Evolutionary conservation across 2,329 filamentous ascomycete genomes (phyloP).

Genomic region (Phialophora tarda): DNA sequence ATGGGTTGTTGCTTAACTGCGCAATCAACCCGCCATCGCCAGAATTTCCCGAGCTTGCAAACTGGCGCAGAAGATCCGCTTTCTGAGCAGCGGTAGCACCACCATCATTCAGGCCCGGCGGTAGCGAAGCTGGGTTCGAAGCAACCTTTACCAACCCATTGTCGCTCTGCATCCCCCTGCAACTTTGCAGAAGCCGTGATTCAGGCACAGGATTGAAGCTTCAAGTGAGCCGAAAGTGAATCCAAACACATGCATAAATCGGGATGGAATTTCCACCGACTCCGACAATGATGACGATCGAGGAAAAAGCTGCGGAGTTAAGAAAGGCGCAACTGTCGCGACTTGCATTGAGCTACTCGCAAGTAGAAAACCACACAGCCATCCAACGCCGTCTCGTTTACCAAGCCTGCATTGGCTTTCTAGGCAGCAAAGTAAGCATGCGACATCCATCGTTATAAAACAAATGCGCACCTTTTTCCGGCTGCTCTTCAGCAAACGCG

Average conservation of each 20-base stretch:
- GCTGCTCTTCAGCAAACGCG: slow-evolving; percentile 30
- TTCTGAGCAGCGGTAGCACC: slow-evolving; percentile 20
- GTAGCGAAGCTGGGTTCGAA: slow-evolving; percentile 19
- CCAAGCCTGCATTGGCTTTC: not conserved
- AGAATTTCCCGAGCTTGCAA: slow-evolving; percentile 30
- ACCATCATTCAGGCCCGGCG: slow-evolving; percentile 18
- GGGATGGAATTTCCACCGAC: slow-evolving; percentile 1
- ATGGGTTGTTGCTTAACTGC: slow-evolving; percentile 55
- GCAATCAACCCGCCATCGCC: slow-evolving; percentile 51
- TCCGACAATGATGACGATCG: slow-evolving; percentile 6
- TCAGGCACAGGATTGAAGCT: slow-evolving; percentile 2
- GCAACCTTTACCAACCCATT: slow-evolving; percentile 32
- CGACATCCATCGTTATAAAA: slow-evolving; percentile 11
- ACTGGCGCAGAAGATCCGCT: slow-evolving; percentile 35
- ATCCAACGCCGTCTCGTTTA: not conserved
- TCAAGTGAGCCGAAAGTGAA: not conserved
- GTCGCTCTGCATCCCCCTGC: slow-evolving; percentile 34
- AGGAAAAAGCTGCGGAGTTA: not conserved
- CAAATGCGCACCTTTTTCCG: slow-evolving; percentile 37
- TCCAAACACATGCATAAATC: not conserved
- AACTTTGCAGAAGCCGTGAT: not conserved
- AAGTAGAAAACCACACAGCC: not conserved
- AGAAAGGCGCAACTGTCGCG: not conserved
- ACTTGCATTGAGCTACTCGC: slow-evolving; percentile 1
- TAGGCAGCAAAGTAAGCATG: slow-evolving; percentile 3